These are phyloP conservation scores for Cercospora citrullina DNA, from an alignment of 2,329 filamentous ascomycete genomes.

Conservation along the genomic window DNA sequence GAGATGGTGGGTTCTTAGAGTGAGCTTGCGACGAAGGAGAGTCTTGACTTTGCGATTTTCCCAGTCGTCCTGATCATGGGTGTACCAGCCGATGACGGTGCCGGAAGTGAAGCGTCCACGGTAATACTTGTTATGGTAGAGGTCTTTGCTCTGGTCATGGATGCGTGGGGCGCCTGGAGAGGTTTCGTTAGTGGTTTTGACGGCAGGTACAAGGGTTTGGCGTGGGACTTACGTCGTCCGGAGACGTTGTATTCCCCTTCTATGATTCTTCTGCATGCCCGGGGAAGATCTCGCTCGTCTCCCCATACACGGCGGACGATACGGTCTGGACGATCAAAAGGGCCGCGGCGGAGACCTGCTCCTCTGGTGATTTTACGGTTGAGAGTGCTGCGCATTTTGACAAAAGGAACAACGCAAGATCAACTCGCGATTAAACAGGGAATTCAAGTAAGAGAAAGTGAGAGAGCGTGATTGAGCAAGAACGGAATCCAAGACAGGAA, in stretches of 20 bases:
- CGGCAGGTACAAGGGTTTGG: no score
- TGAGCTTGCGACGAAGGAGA: neutral
- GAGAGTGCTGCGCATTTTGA: neutral
- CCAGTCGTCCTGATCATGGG: neutral
- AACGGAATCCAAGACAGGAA: neutral
- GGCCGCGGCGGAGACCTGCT: slow-evolving; percentile 2
- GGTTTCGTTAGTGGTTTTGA: neutral
- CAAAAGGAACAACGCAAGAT: neutral
- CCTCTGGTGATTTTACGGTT: neutral
- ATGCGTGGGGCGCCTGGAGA: slow-evolving; percentile 1
- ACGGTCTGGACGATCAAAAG: neutral
- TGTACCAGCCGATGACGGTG: slow-evolving; percentile 9
- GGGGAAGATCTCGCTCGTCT: neutral
- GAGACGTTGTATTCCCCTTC: neutral
- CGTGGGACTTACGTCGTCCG: neutral
- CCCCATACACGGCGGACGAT: neutral
- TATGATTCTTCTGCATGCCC: neutral
- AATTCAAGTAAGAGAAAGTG: neutral
- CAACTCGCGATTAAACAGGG: neutral
- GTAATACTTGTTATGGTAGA: slow-evolving; percentile 2
- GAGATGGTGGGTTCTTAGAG: neutral
- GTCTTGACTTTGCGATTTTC: neutral
- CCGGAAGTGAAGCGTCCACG: slow-evolving; percentile 4
- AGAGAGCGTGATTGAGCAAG: neutral
- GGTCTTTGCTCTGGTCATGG: neutral